These are phyloP conservation scores for Agrocybe pediades DNA, from an alignment of 768 basidiomycete genomes.

Conservation along the genomic window DNA sequence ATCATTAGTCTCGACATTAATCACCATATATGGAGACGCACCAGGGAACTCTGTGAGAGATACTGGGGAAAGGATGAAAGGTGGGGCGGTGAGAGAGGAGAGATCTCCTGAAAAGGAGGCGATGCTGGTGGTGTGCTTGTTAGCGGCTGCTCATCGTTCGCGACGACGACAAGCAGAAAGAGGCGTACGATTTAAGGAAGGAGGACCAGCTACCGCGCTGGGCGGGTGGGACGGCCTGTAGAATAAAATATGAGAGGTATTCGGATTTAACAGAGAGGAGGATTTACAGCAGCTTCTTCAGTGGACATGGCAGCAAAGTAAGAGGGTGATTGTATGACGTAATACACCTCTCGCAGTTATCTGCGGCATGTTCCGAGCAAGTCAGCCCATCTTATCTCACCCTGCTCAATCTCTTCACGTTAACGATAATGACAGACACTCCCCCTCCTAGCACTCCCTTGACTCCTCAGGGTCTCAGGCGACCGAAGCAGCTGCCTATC, in stretches of 20 bases:
- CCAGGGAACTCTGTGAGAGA: constrained; percentile 93
- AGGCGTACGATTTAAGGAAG: constrained; percentile 85
- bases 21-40: constrained; percentile 31
- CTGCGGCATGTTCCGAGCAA: background rate
- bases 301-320: constrained; percentile 20
- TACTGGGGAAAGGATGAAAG: constrained; percentile 90
- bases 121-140: constrained; percentile 50
- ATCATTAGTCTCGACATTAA: constrained; percentile 8
- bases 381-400: background rate
- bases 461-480: constrained; percentile 7
- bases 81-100: constrained; percentile 80
- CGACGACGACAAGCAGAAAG: background rate
- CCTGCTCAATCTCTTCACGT: background rate
- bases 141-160: constrained; percentile 9
- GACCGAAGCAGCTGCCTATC: constrained; percentile 14
- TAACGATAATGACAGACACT: constrained; percentile 3
- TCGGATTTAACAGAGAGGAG: background rate
- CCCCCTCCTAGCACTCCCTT: constrained; percentile 5
- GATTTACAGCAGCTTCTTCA: constrained; percentile 18
- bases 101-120: constrained; percentile 88
- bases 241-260: background rate
- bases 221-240: constrained; percentile 72
- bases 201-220: constrained; percentile 89
- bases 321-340: constrained; percentile 10
- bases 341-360: constrained; percentile 4